Percentiles rank a stretch among this genome's conserved stretches.
These are phyloP conservation scores for Colletotrichum agaves DNA, from an alignment of 2,329 filamentous ascomycete species.

Conservation along the genomic window DNA sequence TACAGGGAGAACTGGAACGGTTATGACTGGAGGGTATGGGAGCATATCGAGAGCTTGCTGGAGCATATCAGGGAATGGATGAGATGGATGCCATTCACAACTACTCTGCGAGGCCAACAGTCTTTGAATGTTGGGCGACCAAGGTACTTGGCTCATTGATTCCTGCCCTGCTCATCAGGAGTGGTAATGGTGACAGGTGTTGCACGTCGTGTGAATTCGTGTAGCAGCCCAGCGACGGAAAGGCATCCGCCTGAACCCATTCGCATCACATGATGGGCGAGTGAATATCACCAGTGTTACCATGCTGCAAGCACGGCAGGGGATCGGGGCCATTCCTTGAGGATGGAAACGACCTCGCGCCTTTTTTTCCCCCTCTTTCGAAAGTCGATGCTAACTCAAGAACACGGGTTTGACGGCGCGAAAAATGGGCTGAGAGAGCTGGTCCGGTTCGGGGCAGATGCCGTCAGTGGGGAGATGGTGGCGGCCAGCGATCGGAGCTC, in stretches of 20 bases:
- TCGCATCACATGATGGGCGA: not conserved
- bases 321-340: not conserved
- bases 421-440: too few relatives aligned
- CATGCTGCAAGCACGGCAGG: not conserved
- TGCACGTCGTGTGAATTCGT: not conserved
- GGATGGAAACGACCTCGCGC: not conserved
- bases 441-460: too few relatives aligned
- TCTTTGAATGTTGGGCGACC: too few relatives aligned
- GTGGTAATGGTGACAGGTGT: not conserved
- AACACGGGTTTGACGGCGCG: not conserved
- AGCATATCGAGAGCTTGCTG: too few relatives aligned
- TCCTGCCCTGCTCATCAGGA: not conserved
- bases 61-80: too few relatives aligned
- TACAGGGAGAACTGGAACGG: too few relatives aligned
- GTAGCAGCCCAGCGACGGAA: not conserved
- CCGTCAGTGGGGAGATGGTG: too few relatives aligned
- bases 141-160: too few relatives aligned
- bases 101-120: too few relatives aligned
- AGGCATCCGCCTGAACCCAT: not conserved
- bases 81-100: too few relatives aligned
- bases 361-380: not conserved
- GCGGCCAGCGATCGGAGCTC: too few relatives aligned
- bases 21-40: too few relatives aligned
- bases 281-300: not conserved
- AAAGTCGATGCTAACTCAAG: not conserved